Percentiles rank a stretch among this genome's conserved stretches.
phyloP scores from a whole-genome alignment of 495 filamentous ascomycete genomes.

The Polyplosphaeria fusca region DNA sequence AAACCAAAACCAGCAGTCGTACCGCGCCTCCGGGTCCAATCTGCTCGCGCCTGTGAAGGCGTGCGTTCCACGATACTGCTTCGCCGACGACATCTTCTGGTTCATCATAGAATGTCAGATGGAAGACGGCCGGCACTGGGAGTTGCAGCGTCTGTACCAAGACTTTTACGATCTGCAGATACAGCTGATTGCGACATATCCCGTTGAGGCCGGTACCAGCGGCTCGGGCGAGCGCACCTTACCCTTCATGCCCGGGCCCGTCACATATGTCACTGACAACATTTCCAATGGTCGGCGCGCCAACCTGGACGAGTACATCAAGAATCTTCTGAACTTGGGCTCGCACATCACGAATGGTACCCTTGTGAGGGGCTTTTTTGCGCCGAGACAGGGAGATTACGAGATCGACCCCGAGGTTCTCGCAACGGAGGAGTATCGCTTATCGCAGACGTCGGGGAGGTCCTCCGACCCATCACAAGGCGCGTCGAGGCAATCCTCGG shows the following conservation, averaged over 20 bases:
- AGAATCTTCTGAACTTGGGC: conserved; percentile 79
- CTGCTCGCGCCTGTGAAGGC: conserved; percentile 63
- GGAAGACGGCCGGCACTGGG: conserved; percentile 90
- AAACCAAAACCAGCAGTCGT: conserved; percentile 36
- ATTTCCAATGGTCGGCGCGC: conserved; percentile 90
- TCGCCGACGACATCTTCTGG: conserved; percentile 97
- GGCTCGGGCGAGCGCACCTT: conserved; percentile 72
- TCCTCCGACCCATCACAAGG: conserved; percentile 37
- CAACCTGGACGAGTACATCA: conserved; percentile 91
- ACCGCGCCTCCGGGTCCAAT: conserved; percentile 28
- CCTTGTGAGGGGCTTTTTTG: conserved; percentile 85
- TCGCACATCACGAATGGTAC: conserved; percentile 77
- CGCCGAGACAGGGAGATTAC: conserved; percentile 84
- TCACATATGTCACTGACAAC: conserved; percentile 95
- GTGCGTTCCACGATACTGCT: conserved; percentile 88
- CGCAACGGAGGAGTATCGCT: conserved; percentile 35
- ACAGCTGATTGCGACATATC: conserved; percentile 87
- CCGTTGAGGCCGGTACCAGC: conserved; percentile 83
- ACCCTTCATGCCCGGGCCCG: conserved; percentile 98
- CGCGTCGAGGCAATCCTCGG: conserved; percentile 69
- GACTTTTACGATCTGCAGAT: conserved; percentile 99
- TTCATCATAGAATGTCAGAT: conserved; percentile 91
- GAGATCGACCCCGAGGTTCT: conserved; percentile 64
- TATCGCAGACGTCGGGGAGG: conserved; percentile 26
- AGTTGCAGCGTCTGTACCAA: conserved; percentile 88